A percentile compares a stretch with the other conserved stretches of the same genome.
Evolutionary conservation across 352 stramenopile genomes (phyloP).

Genomic region (Achlya hypogyna): DNA sequence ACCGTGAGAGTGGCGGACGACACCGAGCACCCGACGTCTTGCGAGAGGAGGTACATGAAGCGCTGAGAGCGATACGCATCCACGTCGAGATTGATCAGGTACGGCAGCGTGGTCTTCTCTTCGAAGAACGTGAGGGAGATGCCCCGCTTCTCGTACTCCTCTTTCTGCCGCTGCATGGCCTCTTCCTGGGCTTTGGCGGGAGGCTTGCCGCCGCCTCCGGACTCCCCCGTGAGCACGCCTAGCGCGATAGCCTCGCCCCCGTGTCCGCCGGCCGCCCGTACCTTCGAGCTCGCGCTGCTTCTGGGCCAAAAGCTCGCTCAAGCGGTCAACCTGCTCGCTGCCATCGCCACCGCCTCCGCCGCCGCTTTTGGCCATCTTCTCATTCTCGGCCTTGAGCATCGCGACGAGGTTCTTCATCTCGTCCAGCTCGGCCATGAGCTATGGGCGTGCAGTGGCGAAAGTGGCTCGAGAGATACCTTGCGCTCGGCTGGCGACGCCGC

Average conservation of each 20-base stretch:
- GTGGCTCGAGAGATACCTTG: conserved; percentile 29
- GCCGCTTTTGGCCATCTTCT: conserved; percentile 55
- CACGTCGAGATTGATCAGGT: conserved; percentile 92
- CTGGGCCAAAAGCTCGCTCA: conserved; percentile 50
- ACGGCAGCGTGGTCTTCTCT: conserved; percentile 63
- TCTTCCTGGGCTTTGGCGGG: conserved; percentile 61
- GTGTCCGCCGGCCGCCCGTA: too few relatives aligned
- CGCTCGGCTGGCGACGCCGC: conserved; percentile 85
- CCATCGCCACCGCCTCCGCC: conserved; percentile 20
- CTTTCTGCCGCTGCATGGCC: conserved; percentile 75
- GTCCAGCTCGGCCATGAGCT: conserved; percentile 89
- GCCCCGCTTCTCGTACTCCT: conserved; percentile 87
- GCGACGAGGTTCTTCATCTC: conserved; percentile 87
- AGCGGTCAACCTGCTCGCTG: conserved; percentile 39
- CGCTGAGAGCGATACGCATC: conserved; percentile 87
- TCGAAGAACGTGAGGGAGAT: conserved; percentile 88
- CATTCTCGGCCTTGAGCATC: conserved; percentile 76
- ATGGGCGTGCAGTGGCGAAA: not conserved
- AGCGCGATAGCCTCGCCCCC: too few relatives aligned
- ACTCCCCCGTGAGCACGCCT: conserved; percentile 44
- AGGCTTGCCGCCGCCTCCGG: conserved; percentile 28
- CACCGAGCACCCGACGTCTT: conserved; percentile 20
- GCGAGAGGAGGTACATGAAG: conserved; percentile 87
- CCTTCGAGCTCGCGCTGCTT: conserved; percentile 69
- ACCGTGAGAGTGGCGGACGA: conserved; percentile 33